A percentile compares a stretch with the other conserved stretches of the same genome.
These are phyloP conservation scores for Kodamaea neixiangensis DNA, from an alignment of 805 yeast species.

Conservation along the genomic window DNA sequence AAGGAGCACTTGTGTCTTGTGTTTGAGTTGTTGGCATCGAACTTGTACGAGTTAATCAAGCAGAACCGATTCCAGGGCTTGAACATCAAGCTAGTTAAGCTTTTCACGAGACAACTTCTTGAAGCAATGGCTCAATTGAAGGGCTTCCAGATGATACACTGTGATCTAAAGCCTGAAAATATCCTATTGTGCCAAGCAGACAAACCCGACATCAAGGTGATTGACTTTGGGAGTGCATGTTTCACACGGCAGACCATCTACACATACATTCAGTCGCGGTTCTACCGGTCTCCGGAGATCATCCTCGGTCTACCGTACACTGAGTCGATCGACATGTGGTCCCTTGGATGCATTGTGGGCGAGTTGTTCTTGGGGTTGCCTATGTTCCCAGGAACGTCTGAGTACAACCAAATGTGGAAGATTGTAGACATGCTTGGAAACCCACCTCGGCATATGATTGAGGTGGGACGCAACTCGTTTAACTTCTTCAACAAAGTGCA, in stretches of 20 bases:
- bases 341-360: slow-evolving; percentile 88
- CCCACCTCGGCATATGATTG: slow-evolving; percentile 97
- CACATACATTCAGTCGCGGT: slow-evolving; percentile 89
- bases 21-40: slow-evolving; percentile 84
- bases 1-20: slow-evolving; percentile 91
- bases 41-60: slow-evolving; percentile 84
- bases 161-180: slow-evolving; percentile 97
- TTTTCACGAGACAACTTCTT: slow-evolving; percentile 76
- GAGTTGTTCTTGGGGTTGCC: slow-evolving; percentile 92
- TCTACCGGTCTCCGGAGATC: slow-evolving; percentile 94
- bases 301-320: slow-evolving; percentile 90
- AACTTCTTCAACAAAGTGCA: slow-evolving; percentile 60
- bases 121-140: slow-evolving; percentile 81
- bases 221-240: slow-evolving; percentile 96
- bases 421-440: slow-evolving; percentile 78
- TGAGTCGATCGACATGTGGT: slow-evolving; percentile 96
- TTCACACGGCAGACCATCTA: slow-evolving; percentile 86
- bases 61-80: slow-evolving; percentile 94
- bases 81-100: slow-evolving; percentile 73
- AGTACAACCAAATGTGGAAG: slow-evolving; percentile 83
- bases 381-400: slow-evolving; percentile 91
- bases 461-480: slow-evolving; percentile 83
- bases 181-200: slow-evolving; percentile 78
- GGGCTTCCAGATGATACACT: slow-evolving; percentile 83
- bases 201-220: slow-evolving; percentile 83